Percentiles rank a stretch among this genome's conserved stretches.
phyloP scores from a whole-genome alignment of 2,329 filamentous ascomycete genomes.

The Epicoccum nigrum region DNA sequence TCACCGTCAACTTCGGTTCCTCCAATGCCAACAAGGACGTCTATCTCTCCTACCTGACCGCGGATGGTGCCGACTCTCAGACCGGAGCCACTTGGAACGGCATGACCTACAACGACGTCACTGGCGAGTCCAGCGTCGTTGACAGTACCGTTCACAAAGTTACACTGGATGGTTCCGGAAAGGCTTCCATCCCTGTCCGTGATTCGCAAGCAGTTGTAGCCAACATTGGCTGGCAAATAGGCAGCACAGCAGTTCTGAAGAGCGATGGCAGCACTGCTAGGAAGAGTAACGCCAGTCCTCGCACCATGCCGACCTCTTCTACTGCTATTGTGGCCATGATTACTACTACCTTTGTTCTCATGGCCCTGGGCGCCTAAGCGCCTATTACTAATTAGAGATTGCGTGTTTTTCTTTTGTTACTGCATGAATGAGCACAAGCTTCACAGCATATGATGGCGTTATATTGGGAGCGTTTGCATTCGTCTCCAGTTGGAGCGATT shows the following conservation, averaged over 20 bases:
- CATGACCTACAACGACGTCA: slow-evolving; percentile 51
- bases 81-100: slow-evolving; percentile 56
- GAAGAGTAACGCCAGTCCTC: slow-evolving; percentile 35
- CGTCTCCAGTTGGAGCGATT: slow-evolving; percentile 6
- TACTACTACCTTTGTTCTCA: slow-evolving; percentile 15
- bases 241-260: slow-evolving; percentile 40
- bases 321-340: slow-evolving; percentile 19
- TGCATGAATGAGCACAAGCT: slow-evolving; percentile 12
- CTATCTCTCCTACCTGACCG: slow-evolving; percentile 57
- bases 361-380: slow-evolving; percentile 9
- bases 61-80: slow-evolving; percentile 52
- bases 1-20: slow-evolving; percentile 51
- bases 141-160: slow-evolving; percentile 41
- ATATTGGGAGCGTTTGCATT: slow-evolving; percentile 7
- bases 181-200: slow-evolving; percentile 40
- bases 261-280: slow-evolving; percentile 33
- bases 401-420: slow-evolving; percentile 7
- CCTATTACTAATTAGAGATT: slow-evolving; percentile 15
- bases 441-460: slow-evolving; percentile 18
- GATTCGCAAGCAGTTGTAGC: slow-evolving; percentile 57
- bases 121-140: slow-evolving; percentile 49
- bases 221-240: slow-evolving; percentile 51
- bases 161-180: slow-evolving; percentile 31
- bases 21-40: slow-evolving; percentile 50
- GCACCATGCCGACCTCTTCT: slow-evolving; percentile 14